Conservation (phyloP, 805 yeast genomes). For the Pichia nanzhaoensis region DNA sequence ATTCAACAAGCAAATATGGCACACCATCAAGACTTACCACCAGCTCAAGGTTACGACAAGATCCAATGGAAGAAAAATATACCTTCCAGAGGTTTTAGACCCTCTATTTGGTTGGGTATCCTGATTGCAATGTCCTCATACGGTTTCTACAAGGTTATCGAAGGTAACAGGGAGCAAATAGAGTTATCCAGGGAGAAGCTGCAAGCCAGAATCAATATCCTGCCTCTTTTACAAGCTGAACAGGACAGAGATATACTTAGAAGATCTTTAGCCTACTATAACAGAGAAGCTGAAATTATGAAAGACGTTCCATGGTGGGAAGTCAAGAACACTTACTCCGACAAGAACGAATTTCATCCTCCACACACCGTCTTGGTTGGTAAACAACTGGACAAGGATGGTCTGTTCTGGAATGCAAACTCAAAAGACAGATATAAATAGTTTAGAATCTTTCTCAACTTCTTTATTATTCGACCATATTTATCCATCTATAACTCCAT, state of each 20-base stretch:
- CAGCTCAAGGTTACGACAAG: constrained; percentile 77
- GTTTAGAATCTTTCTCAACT: not conserved
- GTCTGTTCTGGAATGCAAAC: constrained; percentile 25
- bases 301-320: constrained; percentile 57
- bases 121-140: constrained; percentile 57
- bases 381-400: constrained; percentile 29
- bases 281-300: constrained; percentile 65
- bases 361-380: constrained; percentile 32
- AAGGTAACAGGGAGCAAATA: constrained; percentile 67
- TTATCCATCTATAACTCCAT: not conserved
- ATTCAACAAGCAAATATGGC: constrained; percentile 16
- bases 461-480: not conserved
- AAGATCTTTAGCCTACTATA: constrained; percentile 57
- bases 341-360: constrained; percentile 31
- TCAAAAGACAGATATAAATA: constrained; percentile 26
- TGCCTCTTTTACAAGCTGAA: constrained; percentile 75
- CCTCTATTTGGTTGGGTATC: constrained; percentile 61
- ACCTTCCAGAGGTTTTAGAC: constrained; percentile 81
- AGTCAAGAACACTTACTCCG: constrained; percentile 36
- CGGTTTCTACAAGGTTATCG: constrained; percentile 61
- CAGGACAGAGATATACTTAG: constrained; percentile 73
- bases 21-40: constrained; percentile 71
- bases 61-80: constrained; percentile 86
- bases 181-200: constrained; percentile 69
- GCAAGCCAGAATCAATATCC: constrained; percentile 69